A percentile compares a stretch with the other conserved stretches of the same genome.
These are phyloP conservation scores for Bolboschoenus planiculmis DNA, from an alignment of 176 grass and related monocot genomes.

Conservation along the genomic window DNA sequence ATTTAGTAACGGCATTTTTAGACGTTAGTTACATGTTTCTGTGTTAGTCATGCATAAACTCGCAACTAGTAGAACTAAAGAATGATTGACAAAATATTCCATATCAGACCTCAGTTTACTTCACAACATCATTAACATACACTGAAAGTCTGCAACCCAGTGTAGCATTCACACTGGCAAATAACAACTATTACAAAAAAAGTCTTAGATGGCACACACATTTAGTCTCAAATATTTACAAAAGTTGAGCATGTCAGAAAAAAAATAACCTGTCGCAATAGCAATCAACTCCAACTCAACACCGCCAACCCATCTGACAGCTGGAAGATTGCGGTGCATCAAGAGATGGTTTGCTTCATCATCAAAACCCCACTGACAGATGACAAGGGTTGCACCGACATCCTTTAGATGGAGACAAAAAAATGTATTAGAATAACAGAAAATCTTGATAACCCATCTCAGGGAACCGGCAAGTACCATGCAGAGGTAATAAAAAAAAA, in stretches of 20 bases:
- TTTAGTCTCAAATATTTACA: neutral
- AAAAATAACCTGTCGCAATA: slow-evolving; percentile 73
- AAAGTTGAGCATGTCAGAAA: slow-evolving; percentile 2
- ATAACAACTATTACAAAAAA: neutral
- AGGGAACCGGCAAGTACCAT: neutral
- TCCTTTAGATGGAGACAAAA: slow-evolving; percentile 35
- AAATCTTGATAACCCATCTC: neutral
- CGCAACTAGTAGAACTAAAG: neutral
- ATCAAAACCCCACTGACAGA: slow-evolving; percentile 99
- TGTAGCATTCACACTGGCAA: neutral
- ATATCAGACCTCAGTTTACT: neutral
- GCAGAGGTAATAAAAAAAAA: neutral
- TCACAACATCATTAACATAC: neutral
- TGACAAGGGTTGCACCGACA: slow-evolving; percentile 91
- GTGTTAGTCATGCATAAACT: neutral
- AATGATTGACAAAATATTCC: neutral
- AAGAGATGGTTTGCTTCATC: slow-evolving; percentile 97
- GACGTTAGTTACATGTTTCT: neutral
- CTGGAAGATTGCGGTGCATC: slow-evolving; percentile 84
- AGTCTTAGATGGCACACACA: neutral
- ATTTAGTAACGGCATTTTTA: neutral
- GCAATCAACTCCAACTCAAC: slow-evolving; percentile 98
- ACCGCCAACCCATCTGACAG: slow-evolving; percentile 99
- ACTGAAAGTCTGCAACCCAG: neutral
- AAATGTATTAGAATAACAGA: neutral